Evolutionary conservation across 345 rosid species (phyloP), one percentile per base, ranked within the genome.

Genomic region (Ailanthus altissimus): DNA sequence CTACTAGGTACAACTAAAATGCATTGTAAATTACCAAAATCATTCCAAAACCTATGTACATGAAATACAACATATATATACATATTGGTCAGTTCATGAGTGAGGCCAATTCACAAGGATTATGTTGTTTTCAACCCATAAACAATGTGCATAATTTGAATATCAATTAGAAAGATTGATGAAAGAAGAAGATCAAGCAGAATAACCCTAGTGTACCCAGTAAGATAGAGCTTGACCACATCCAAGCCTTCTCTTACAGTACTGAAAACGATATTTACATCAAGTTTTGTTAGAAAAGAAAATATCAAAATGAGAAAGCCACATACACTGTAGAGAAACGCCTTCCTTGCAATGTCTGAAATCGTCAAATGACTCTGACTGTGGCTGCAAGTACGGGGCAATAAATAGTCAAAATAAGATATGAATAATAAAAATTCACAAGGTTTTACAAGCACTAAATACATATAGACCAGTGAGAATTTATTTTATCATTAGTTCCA

Each of bases 311-410:
- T 71, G 70, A 43, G 80, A 79, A 73, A 70, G 70, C 54, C 78
- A 64, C 97, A 80, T 92, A 96, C 99, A 82, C 97, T 93, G 82
- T 93, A 88, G 64, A 96, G 92, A 81, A 96, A 93, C n/a, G 99
- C 98, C 86, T 93, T 96, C 88, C 99, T 86, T 77, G 99, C 98
- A 81, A 96, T 86, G 84, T 96, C 99, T 59, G 97, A 82, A 75
- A 92, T 93, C 75, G 97, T 92, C 69, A 92, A 88, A 75, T 92
- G 94, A 83, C 76, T 88, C 75, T 92, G 94, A 83, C 77, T 88
- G 81, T 91, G 94, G 84, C 97, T 91, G 91, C 86, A 75, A 85
- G 53, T 51, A 83, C 82, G 73, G 40, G 70, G 79, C 25, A 74
- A 79, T 32, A 78, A 36, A 50, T 56, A 67, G 63, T 78, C 60